Conservation (phyloP, 805 yeast species). For the Lipomyces kockii region DNA sequence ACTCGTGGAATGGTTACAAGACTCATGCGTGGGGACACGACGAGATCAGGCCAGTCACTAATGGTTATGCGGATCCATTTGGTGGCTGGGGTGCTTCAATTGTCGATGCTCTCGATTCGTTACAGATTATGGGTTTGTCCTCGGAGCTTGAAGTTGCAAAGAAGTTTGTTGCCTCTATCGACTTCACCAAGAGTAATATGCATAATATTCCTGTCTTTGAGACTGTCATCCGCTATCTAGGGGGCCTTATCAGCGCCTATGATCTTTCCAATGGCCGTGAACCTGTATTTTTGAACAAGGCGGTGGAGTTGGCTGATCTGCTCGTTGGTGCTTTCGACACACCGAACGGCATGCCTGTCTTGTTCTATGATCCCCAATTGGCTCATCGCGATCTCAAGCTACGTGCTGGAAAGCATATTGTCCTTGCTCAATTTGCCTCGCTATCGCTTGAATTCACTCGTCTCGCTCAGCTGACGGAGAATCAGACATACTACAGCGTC, state of each 20-base stretch:
- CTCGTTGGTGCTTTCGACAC: conserved; percentile 62
- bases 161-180: conserved; percentile 46
- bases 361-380: conserved; percentile 52
- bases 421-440: conserved; percentile 56
- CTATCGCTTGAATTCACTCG: conserved; percentile 58
- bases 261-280: conserved; percentile 51
- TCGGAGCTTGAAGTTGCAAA: conserved; percentile 50
- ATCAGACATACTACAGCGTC: conserved; percentile 56
- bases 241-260: conserved; percentile 59
- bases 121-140: conserved; percentile 52
- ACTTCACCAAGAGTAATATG: conserved; percentile 51
- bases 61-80: conserved; percentile 47
- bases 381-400: conserved; percentile 28
- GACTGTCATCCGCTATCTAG: conserved; percentile 57
- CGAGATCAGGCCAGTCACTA: conserved; percentile 51
- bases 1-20: conserved; percentile 54
- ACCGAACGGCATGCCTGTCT: conserved; percentile 59
- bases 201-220: conserved; percentile 56
- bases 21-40: conserved; percentile 54
- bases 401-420: conserved; percentile 43
- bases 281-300: conserved; percentile 47
- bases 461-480: conserved; percentile 56
- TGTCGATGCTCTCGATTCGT: conserved; percentile 59
- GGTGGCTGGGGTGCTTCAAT: conserved; percentile 59
- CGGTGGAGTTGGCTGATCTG: conserved; percentile 55